Base-by-base conservation (phyloP, 352 stramenopile species). In the Pythium sp. region DNA sequence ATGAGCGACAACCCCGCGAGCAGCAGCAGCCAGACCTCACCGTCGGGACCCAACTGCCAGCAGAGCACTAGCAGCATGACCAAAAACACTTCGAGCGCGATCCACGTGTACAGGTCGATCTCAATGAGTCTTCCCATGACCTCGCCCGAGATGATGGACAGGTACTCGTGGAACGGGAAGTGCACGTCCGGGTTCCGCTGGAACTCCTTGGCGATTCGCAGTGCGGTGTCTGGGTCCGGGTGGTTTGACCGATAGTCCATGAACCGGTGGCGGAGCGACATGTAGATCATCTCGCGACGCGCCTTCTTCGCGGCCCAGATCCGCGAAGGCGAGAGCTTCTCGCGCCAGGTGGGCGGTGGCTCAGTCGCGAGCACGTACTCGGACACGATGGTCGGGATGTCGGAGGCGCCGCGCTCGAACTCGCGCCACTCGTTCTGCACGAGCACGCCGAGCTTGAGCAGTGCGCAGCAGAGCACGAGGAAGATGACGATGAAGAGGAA, bases 401-500 rank as follows among this genome's bases (percentile, higher is more conserved):
- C 82, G 15, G 56, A 65, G 24, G 74, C 73, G 15, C 76, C 77
- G 59, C 85, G 80, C 62, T 93, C 85, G 38, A 91, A 93, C 64
- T 90, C 85, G 20, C 82, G 75, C 80, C 84, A 91, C 60, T 93
- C 82, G 51, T 78, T 72, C 64, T 93, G 85, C 49, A 88, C 82
- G 53, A 79, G 41, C 59, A 81, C 79, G 8, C 85, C 82, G n/a
- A 91, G 76, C n/a, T 78, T 80, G 38, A 93, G 75, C 34, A 91
- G 67, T 2, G 70, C 78, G 18, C 79, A 76, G 70, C 85, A 91
- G 18, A 93, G 74, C 36, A 90, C 74, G 36, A 93, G 74, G 69
- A 93, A 93, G 70, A 91, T 90, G 69, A 91, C 65, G 59, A 93
- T 86, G 71, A 93, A 93, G 63, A 91, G 79, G 69, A 93, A 93